phyloP scores from a whole-genome alignment of 495 filamentous ascomycete species.

The Haplographium delicatum region DNA sequence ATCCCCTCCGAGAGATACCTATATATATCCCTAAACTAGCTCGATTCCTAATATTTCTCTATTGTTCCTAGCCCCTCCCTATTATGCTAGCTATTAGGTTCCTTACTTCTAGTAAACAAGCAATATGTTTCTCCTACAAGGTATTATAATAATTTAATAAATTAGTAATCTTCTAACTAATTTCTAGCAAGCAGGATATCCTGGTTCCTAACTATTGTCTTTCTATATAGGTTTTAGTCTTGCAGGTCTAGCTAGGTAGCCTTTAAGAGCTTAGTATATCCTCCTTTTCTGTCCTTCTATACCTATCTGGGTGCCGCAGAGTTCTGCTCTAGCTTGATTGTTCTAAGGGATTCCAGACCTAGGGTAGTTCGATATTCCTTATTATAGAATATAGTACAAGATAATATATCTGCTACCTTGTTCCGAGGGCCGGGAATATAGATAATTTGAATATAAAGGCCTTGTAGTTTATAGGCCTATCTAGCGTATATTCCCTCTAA shows the following conservation, averaged over 20 bases:
- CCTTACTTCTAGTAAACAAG: too few species aligned
- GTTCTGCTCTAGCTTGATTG: not conserved
- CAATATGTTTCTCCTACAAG: too few species aligned
- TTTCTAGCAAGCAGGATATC: too few species aligned
- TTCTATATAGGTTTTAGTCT: not conserved
- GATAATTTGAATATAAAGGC: not conserved
- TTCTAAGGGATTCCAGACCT: not conserved
- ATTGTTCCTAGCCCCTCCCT: too few species aligned
- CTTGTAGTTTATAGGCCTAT: not conserved
- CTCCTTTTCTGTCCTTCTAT: not conserved
- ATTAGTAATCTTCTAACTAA: too few species aligned
- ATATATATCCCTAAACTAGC: too few species aligned
- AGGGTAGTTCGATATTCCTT: not conserved
- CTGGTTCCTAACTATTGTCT: not conserved
- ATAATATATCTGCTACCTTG: not conserved
- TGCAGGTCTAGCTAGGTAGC: too few species aligned
- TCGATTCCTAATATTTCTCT: too few species aligned
- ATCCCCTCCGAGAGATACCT: too few species aligned
- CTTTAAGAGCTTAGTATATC: too few species aligned
- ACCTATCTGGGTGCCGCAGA: not conserved
- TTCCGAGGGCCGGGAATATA: not conserved
- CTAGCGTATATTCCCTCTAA: not conserved
- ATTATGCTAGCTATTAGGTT: too few species aligned
- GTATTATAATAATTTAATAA: too few species aligned
- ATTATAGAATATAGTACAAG: not conserved